These are phyloP conservation scores for Boletellus sp. DNA, from an alignment of 768 basidiomycete species.

Conservation along the genomic window DNA sequence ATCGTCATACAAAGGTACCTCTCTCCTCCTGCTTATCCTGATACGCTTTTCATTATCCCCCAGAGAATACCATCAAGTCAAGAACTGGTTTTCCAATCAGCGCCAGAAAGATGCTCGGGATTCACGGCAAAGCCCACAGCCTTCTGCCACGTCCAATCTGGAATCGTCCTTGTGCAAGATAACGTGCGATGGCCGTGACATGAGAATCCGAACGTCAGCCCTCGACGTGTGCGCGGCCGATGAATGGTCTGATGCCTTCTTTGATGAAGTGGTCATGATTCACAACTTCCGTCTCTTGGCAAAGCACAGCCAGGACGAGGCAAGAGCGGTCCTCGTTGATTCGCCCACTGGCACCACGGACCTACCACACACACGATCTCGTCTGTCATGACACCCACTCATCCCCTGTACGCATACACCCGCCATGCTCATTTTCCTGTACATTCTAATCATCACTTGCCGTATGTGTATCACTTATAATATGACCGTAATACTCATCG, in stretches of 20 bases:
- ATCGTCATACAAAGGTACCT: slow-evolving; percentile 53
- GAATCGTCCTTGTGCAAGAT: slow-evolving; percentile 35
- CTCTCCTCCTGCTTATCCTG: not conserved
- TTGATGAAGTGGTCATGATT: slow-evolving; percentile 60
- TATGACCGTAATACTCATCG: slow-evolving; percentile 28
- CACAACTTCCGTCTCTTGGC: slow-evolving; percentile 45
- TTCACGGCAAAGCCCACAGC: slow-evolving; percentile 34
- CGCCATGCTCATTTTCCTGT: slow-evolving; percentile 28
- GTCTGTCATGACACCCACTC: slow-evolving; percentile 24
- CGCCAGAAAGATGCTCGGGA: slow-evolving; percentile 45
- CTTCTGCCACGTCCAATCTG: slow-evolving; percentile 30
- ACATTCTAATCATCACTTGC: slow-evolving; percentile 32
- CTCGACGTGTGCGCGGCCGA: slow-evolving; percentile 40
- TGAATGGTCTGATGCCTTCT: slow-evolving; percentile 60
- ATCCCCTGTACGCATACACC: slow-evolving; percentile 30
- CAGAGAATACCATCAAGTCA: slow-evolving; percentile 58
- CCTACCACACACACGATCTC: slow-evolving; percentile 17
- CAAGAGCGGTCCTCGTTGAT: slow-evolving; percentile 27
- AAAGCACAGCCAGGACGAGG: slow-evolving; percentile 36
- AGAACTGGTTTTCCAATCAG: slow-evolving; percentile 68
- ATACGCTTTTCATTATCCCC: slow-evolving; percentile 2
- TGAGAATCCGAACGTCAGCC: slow-evolving; percentile 49
- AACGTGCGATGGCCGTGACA: slow-evolving; percentile 35
- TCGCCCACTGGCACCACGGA: slow-evolving; percentile 23
- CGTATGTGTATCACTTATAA: slow-evolving; percentile 34